Base-by-base conservation (phyloP, 805 yeast species). In the Ogataea zsoltii region DNA sequence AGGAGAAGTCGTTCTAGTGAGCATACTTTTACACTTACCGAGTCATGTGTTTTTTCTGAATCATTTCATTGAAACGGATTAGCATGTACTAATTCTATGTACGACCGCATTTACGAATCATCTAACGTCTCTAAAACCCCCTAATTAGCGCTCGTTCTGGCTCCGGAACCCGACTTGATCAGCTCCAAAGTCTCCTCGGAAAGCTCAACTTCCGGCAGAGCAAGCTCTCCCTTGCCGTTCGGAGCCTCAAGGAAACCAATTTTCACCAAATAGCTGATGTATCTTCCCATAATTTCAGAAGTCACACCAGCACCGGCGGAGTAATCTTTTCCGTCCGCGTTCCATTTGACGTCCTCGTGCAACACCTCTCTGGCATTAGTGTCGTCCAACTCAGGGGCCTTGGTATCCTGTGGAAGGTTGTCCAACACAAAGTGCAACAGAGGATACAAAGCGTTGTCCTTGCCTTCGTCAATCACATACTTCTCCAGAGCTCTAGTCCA, bases 381-480 rank as follows among this genome's bases (percentile, higher is more conserved):
- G 56, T 95, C 99, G 60, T 91, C 96, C 53, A 94, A 75, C 66
- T 92, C 97, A 2, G 99, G 98, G 10, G 99, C 98, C 67, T 83
- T 87, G 26, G 98, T 87, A 63, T 83, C 84, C 50, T 83, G 85
- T 6, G 97, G 97, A 60, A 94, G 77, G 62, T 91, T 84, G 60
- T 90, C 99, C 55, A 95, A 75, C 12, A 91, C 98, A 72, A 94
- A 88, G 69, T 94, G 98, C 56, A 94, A 73, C 57, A 94, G 74
- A 47, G 99, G 99, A 71, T 82, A 94, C 51, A 94, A 74, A 0
- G 99, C 98, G 54, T 84, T 84, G 57, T 88, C 96, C 45, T 82
- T 79, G 23, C 83, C 73, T 31, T 76, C 83, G 44, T 81, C 88
- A 41, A 85, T 79, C 31, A 92, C 96, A 60, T 75, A 88, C 48